Evolutionary conservation across 2,329 filamentous ascomycete species (phyloP), one percentile per base, ranked within the genome.

Genomic region (Lecanicillium sp.): DNA sequence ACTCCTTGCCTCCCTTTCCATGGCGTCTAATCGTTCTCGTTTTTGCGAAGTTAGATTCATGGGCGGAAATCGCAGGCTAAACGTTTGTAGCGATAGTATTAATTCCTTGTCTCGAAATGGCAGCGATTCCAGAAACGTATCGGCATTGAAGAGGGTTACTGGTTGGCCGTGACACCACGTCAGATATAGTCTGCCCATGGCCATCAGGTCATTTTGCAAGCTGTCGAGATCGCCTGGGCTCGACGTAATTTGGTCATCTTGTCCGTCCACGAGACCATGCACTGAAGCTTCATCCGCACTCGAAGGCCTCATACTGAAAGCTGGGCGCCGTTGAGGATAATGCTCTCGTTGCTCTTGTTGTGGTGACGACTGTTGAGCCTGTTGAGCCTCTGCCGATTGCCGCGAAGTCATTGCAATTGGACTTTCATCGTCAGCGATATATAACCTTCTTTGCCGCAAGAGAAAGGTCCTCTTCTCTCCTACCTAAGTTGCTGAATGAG

Each of bases 91-190:
- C 1, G 57, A 48, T 12, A 62, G 52, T 0, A 60, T 35, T 3
- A 65, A 38, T 38, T 62, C 60, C 0, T 49, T 49, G n/a, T 58
- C 52, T 9, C 69, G 58, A 16, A 53, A 46, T 12, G 52, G 45
- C 6, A 71, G 48, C 28, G 55, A 64, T 5, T 51, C 43, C 8
- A 70, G 39, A 43, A 73, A 69, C 2, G 46, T 55, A 4, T 56
- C 52, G 9, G 57, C 47, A 14, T 62, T 53, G 36, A 74, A 73
- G 0, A 74, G 51, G 13, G 63, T 61, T 16, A 74, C 53, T 5
- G 69, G 68, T 36, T 74, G 70, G 17, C 61, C 65, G 37, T 73
- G 65, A 39, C 67, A 69, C 45, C 67, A 72, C 4, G 57, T 48
- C 4, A 71, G 45, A 45, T 72, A 74, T 2, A 62, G 48, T 33